These are phyloP conservation scores for Talaromyces sp. DNA, from an alignment of 2,329 filamentous ascomycete species.

Conservation along the genomic window DNA sequence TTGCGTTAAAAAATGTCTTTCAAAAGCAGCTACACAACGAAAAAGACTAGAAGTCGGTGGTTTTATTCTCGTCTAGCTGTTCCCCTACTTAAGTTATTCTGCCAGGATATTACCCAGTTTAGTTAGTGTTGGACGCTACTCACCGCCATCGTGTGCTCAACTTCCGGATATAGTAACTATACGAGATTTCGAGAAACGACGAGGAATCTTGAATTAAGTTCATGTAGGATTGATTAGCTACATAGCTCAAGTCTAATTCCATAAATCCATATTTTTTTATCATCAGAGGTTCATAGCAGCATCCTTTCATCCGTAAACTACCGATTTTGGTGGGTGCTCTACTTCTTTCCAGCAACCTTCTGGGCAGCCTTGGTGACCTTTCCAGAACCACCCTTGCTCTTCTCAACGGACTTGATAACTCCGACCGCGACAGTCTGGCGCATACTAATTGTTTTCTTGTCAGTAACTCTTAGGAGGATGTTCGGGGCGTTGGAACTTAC, in stretches of 20 bases:
- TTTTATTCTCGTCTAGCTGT: too few species aligned
- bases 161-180: too few species aligned
- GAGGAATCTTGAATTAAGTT: background rate
- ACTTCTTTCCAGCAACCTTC: slow-evolving; percentile 68
- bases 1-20: too few species aligned
- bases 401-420: slow-evolving; percentile 87
- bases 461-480: background rate
- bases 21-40: too few species aligned
- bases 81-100: too few species aligned
- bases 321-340: slow-evolving; percentile 34
- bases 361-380: slow-evolving; percentile 61
- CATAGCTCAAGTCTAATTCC: slow-evolving; percentile 4
- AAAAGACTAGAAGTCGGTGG: too few species aligned
- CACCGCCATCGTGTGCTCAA: too few species aligned
- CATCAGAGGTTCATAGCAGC: background rate
- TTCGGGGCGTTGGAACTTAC: background rate
- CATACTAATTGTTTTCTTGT: slow-evolving; percentile 52
- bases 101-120: too few species aligned
- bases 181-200: background rate
- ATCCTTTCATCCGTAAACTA: background rate
- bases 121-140: too few species aligned
- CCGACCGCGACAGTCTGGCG: slow-evolving; percentile 66
- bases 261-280: background rate
- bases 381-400: slow-evolving; percentile 53
- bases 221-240: background rate